These are phyloP conservation scores for Talaromyces pinophilus DNA, from an alignment of 2,329 filamentous ascomycete species.

Conservation along the genomic window DNA sequence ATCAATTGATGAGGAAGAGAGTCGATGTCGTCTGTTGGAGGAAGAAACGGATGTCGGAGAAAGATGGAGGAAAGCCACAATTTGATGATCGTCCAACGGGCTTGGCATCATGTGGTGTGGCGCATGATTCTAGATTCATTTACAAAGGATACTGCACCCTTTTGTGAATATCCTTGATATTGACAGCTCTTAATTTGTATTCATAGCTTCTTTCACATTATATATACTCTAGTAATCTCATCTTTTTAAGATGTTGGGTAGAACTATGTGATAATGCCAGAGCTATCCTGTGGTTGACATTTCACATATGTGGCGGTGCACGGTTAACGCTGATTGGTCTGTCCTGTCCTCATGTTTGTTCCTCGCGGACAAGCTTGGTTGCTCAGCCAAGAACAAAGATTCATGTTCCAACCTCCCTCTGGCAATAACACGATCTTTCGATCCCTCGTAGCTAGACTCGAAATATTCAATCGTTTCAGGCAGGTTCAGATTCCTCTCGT, in stretches of 20 bases:
- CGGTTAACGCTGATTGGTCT: not conserved
- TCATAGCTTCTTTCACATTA: too few species aligned
- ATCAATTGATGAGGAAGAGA: not conserved
- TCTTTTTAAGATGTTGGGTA: too few species aligned
- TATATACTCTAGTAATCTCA: too few species aligned
- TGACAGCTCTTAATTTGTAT: not conserved
- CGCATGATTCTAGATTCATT: not conserved
- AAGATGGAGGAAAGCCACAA: slow-evolving; percentile 18
- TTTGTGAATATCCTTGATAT: not conserved
- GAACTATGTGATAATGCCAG: not conserved
- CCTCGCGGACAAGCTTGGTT: slow-evolving; percentile 9
- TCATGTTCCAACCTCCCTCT: not conserved
- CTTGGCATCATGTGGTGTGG: slow-evolving; percentile 24
- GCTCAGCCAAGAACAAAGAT: slow-evolving; percentile 15
- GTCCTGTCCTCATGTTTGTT: slow-evolving; percentile 1
- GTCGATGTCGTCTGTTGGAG: too few species aligned
- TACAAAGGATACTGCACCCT: not conserved
- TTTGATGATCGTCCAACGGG: slow-evolving; percentile 5
- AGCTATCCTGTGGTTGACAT: not conserved
- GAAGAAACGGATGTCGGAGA: slow-evolving; percentile 9
- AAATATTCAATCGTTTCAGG: not conserved
- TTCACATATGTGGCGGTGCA: slow-evolving; percentile 22
- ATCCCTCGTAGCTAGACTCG: slow-evolving; percentile 2
- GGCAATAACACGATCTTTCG: not conserved
- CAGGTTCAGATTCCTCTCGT: not conserved